Base-by-base conservation (phyloP, 106 monocot species). In the Amphibolis antarctica region DNA sequence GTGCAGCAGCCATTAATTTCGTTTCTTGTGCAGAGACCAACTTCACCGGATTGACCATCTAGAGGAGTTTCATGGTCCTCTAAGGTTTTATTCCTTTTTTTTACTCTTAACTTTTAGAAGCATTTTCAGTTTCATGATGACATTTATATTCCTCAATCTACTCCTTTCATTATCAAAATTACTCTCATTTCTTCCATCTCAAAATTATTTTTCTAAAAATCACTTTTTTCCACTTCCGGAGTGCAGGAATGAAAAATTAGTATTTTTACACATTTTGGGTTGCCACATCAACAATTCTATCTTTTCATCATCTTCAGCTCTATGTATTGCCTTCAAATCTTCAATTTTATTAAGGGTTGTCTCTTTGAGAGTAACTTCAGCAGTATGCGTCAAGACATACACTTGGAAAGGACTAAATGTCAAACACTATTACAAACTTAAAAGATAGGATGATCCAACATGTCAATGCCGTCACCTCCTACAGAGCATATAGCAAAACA, bases 331-430 rank as follows among this genome's bases (percentile, higher is more conserved):
- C 50, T 77, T 77, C 58, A 69, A 12, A 31, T 45, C 18, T 26
- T 66, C 5, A 18, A 77, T 71, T 21, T 47, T 54, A 21, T 29
- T 15, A 64, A 71, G 63, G n/a, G 63, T 59, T 0, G 11, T 1
- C 5, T 54, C 22, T 9, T 42, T 19, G 63, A 56, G 44, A 3
- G 51, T 58, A 45, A 78, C 67, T 59, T 77, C 70, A 20, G 67
- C 56, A 46, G 74, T 75, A 46, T 82, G 82, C 23, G 57, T 75
- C 66, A 82, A 67, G 18, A 82, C 60, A 63, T 82, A 71, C 28
- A 82, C 82, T 78, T 82, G 67, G 18, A 60, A 57, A 58, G 44
- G 25, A 20, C 21, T 27, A 50, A 15, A 27, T 26, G 18, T 17
- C 29, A 12, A 3, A 65, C 1, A 15, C 21, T 60, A 7, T 57